Evolutionary conservation across 192 early-diverging fungal genomes (phyloP).

Genomic region (Gaertneriomyces sp.): DNA sequence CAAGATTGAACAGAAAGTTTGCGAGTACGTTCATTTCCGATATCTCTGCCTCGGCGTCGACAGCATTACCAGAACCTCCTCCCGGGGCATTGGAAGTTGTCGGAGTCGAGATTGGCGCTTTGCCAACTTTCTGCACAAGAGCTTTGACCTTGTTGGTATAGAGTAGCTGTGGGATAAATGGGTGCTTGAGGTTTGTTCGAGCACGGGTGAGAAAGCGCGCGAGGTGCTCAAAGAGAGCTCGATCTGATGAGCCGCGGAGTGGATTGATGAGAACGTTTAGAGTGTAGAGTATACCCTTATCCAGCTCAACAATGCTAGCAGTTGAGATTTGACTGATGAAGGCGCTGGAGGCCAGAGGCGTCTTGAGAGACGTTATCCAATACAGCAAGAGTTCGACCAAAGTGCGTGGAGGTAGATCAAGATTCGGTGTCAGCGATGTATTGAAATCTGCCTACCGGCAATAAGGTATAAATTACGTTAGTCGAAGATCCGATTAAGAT

Average conservation of each 20-base stretch:
- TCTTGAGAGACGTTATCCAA: conserved; percentile 39
- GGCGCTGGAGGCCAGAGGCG: conserved; percentile 8
- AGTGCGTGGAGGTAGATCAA: neutral
- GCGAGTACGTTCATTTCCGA: too few species aligned
- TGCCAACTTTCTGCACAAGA: too few species aligned
- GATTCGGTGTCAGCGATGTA: conserved; percentile 16
- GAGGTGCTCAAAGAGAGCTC: neutral
- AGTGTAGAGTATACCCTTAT: conserved; percentile 30
- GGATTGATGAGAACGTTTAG: conserved; percentile 37
- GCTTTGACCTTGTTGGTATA: too few species aligned
- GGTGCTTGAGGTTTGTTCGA: neutral
- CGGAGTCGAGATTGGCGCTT: too few species aligned
- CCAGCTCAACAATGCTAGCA: conserved; percentile 13
- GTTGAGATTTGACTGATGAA: neutral
- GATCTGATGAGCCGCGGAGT: conserved; percentile 19
- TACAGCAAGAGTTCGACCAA: conserved; percentile 32
- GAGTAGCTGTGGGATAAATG: neutral
- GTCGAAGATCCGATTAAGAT: neutral
- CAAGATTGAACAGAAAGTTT: too few species aligned
- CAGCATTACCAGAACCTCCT: too few species aligned
- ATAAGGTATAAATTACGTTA: neutral
- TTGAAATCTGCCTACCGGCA: conserved; percentile 33
- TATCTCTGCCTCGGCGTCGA: too few species aligned
- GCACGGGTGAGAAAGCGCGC: neutral
- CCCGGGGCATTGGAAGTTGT: too few species aligned